phyloP scores from a whole-genome alignment of 768 basidiomycete genomes.

The Leccinum variicolor region DNA sequence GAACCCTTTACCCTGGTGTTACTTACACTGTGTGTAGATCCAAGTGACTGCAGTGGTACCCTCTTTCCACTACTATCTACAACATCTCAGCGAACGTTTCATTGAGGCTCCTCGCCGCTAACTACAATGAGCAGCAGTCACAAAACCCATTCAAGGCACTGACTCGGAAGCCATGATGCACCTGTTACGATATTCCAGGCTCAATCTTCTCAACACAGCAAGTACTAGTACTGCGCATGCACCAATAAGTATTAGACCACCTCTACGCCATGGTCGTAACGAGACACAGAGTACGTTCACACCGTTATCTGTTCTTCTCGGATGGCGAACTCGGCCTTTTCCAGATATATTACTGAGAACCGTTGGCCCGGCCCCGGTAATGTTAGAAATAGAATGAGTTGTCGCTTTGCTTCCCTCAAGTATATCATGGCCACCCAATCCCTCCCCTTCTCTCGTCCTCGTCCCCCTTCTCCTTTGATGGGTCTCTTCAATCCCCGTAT shows the following conservation, averaged over 20 bases:
- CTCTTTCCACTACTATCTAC: neutral
- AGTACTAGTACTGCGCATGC: neutral
- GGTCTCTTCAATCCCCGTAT: slow-evolving; percentile 74
- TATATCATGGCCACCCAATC: neutral
- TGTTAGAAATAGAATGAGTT: slow-evolving; percentile 6
- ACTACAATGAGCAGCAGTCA: neutral
- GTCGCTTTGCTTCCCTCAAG: slow-evolving; percentile 11
- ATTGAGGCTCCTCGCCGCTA: neutral
- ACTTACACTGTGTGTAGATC: neutral
- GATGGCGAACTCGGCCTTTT: neutral
- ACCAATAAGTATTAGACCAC: neutral
- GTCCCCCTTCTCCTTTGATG: slow-evolving; percentile 31
- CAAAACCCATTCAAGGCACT: neutral
- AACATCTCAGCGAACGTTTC: neutral
- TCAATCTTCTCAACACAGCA: neutral
- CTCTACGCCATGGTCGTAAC: neutral
- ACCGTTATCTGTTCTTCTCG: neutral
- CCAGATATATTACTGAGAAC: neutral
- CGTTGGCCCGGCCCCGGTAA: neutral
- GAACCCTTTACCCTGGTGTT: neutral
- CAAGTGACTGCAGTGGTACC: neutral
- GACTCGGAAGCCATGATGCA: neutral
- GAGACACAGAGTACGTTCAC: neutral
- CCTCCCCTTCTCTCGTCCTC: neutral
- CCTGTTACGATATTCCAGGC: neutral